Percentiles rank a stretch among this genome's conserved stretches.
phyloP scores from a whole-genome alignment of 2,329 filamentous ascomycete species.

The Rugonectria rugulosa region DNA sequence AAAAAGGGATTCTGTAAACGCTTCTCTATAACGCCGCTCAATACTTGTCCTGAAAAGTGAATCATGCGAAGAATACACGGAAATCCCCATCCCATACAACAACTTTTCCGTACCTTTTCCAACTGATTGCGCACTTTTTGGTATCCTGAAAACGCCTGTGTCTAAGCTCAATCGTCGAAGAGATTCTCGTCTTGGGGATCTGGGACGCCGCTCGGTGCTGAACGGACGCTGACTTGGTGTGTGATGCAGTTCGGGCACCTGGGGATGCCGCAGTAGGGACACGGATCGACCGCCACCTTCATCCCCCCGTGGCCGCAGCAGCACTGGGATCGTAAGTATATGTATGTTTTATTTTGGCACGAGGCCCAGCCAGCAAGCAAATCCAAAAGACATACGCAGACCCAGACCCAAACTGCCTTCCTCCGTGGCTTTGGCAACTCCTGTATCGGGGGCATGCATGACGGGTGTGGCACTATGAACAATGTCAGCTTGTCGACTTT shows the following conservation, averaged over 20 bases:
- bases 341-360: not conserved
- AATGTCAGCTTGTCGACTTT: not conserved
- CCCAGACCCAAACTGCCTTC: slow-evolving; percentile 12
- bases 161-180: not conserved
- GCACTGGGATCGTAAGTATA: slow-evolving; percentile 25
- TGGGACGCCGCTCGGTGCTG: not conserved
- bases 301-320: slow-evolving; percentile 27
- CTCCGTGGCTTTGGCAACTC: slow-evolving; percentile 3
- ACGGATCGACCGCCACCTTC: slow-evolving; percentile 29
- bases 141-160: slow-evolving; percentile 3
- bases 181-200: slow-evolving; percentile 1
- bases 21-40: not conserved
- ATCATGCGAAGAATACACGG: not conserved
- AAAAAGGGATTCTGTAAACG: not conserved
- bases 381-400: slow-evolving; percentile 10
- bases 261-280: slow-evolving; percentile 21
- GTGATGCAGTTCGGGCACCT: slow-evolving; percentile 29
- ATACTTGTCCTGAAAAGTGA: not conserved
- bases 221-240: slow-evolving; percentile 14
- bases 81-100: not conserved
- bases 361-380: not conserved
- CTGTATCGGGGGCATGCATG: not conserved
- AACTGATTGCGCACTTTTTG: not conserved
- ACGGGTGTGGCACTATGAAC: not conserved
- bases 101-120: not conserved